Evolutionary conservation across 345 rosid genomes (phyloP).

Genomic region (Pugionium cornutum): DNA sequence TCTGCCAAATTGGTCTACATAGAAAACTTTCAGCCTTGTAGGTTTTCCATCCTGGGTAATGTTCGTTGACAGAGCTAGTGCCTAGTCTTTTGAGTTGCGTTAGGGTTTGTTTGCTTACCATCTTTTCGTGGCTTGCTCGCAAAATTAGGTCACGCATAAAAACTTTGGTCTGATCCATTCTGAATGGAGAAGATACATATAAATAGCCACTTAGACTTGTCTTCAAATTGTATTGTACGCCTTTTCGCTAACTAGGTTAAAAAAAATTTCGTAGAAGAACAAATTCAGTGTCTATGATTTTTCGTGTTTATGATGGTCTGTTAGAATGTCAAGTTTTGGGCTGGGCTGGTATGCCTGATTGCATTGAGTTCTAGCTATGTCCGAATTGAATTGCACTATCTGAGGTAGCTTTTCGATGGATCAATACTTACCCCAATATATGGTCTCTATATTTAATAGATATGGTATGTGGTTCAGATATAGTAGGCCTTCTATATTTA

Average conservation of each 20-base stretch:
- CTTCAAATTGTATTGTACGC: conserved; percentile 15
- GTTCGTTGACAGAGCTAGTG: conserved; percentile 12
- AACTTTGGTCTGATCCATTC: conserved; percentile 10
- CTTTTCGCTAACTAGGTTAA: not conserved
- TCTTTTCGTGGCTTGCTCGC: not conserved
- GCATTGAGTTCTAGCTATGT: not conserved
- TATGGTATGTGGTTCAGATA: not conserved
- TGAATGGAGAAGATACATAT: not conserved
- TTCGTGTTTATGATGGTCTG: not conserved
- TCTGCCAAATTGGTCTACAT: not conserved
- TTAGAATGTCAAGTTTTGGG: conserved; percentile 14
- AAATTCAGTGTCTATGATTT: conserved; percentile 2
- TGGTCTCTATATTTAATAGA: not conserved
- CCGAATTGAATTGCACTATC: not conserved
- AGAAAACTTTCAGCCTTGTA: conserved; percentile 11
- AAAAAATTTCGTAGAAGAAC: not conserved
- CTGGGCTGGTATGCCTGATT: not conserved
- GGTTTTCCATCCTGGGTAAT: conserved; percentile 20
- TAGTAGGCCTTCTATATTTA: conserved; percentile 1
- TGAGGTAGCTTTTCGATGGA: conserved; percentile 6
- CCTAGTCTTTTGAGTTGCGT: conserved; percentile 21
- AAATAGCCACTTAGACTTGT: conserved; percentile 11
- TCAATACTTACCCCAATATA: not conserved
- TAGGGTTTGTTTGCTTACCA: conserved; percentile 35
- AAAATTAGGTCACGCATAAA: no score